Evolutionary conservation across 805 yeast genomes (phyloP).

Genomic region (Lipomyces spencermartinsiae): DNA sequence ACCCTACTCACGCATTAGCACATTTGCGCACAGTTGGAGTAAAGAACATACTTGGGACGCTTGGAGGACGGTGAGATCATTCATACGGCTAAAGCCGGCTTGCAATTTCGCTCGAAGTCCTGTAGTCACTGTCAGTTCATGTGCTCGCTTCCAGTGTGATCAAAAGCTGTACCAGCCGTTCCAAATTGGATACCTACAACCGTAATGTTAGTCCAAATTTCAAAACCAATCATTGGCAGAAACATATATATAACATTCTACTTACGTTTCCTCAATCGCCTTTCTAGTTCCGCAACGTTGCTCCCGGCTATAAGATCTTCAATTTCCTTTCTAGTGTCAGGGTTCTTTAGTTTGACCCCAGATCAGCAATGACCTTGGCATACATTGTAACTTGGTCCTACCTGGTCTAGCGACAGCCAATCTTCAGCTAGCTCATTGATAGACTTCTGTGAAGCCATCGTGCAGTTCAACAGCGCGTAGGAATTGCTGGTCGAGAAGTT

Average conservation of each 20-base stretch:
- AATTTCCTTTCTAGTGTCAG: constrained; percentile 64
- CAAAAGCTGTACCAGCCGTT: constrained; percentile 61
- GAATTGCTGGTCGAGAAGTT: not conserved
- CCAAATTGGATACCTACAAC: constrained; percentile 62
- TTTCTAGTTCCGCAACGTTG: constrained; percentile 55
- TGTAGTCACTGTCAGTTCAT: not conserved
- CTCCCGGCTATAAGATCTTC: constrained; percentile 49
- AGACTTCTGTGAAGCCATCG: constrained; percentile 22
- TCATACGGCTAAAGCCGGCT: constrained; percentile 89
- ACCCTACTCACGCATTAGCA: constrained; percentile 42
- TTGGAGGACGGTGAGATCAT: constrained; percentile 84
- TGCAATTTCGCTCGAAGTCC: constrained; percentile 89
- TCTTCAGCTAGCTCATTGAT: constrained; percentile 44
- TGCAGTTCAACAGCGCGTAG: not conserved
- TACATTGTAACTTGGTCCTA: constrained; percentile 24
- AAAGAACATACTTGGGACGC: constrained; percentile 83
- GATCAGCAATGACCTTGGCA: not conserved
- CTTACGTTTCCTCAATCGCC: constrained; percentile 54
- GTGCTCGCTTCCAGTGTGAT: too few relatives aligned
- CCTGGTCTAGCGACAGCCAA: constrained; percentile 52
- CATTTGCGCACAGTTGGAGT: not conserved
- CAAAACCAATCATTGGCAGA: constrained; percentile 34
- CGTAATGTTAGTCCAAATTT: constrained; percentile 52
- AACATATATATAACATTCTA: not conserved
- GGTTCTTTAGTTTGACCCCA: constrained; percentile 40